Base-by-base conservation (phyloP, 148 eudicot genomes). In the Rhododendron griersonianum region DNA sequence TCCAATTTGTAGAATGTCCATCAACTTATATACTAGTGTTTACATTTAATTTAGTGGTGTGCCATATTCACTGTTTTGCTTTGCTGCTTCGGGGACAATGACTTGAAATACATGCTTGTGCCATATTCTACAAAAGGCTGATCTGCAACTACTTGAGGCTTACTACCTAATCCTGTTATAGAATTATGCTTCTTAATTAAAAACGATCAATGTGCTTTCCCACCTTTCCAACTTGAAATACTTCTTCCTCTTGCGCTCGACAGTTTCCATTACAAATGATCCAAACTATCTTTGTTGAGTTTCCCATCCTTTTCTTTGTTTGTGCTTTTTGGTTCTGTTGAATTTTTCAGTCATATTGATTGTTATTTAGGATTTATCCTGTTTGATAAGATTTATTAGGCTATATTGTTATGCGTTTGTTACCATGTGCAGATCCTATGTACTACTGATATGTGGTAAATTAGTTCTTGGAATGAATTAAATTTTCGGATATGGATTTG, bases 1-100 rank as follows among this genome's bases (percentile, higher is more conserved):
- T 65, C 53, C 67, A 16, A 35, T 33, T 53, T 53, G 44, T n/a
- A 39, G 23, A 16, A 71, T 48, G 8, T 83, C 63, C 28, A 28
- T 47, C 50, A 21, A 47, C 39, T 69, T 47, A 28, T 53, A 6
- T 81, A 30, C 61, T 53, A 5, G 39, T 37, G 21, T 21, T 71
- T 37, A 83, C 15, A 28, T 30, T 28, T 30, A 69, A 35, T 18
- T 67, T 5, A 45, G 9, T 69, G 85, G n/a, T 25, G 33, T 11
- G 37, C 84, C 47, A 37, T 59, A 18, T 65, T 6, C 44, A 44
- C 16, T 65, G 48, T 65, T 65, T 83, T 7, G 3, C 37, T 80
- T 83, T 74, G 78, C 30, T 67, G n/a, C 8, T 83, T 83, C n/a
- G 37, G 75, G 19, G 51, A 67, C n/a, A 61, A 82, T 61, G 84